Evolutionary conservation across 768 basidiomycete species (phyloP).

Genomic region (Multifurca ochricompacta): DNA sequence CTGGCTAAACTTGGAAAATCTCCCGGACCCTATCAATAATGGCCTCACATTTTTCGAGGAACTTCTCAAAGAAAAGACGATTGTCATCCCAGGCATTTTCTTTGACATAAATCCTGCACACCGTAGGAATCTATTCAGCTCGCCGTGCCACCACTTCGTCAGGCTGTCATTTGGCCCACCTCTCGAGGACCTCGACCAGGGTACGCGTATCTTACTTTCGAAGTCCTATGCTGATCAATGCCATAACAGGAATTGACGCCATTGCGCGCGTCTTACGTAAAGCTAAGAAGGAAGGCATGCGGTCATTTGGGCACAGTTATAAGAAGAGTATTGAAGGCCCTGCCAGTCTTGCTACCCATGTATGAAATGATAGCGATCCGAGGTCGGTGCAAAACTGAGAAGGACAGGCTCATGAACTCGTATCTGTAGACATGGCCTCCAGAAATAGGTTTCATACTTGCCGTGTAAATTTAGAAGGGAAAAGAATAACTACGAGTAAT

Average conservation of each 20-base stretch:
- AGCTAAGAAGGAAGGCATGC: slow-evolving; percentile 54
- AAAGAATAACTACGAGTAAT: not conserved
- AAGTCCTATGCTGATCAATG: not conserved
- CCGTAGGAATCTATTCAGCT: slow-evolving; percentile 82
- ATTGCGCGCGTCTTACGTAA: slow-evolving; percentile 72
- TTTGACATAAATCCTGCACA: slow-evolving; percentile 78
- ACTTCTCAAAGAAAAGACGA: slow-evolving; percentile 81
- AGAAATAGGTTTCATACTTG: not conserved
- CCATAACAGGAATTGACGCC: slow-evolving; percentile 65
- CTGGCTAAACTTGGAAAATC: slow-evolving; percentile 79
- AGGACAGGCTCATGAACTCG: not conserved
- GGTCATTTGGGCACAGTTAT: slow-evolving; percentile 63
- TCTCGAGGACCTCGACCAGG: slow-evolving; percentile 69
- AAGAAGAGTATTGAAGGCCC: slow-evolving; percentile 43
- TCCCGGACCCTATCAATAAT: slow-evolving; percentile 80
- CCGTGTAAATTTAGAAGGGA: not conserved
- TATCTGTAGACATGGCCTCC: not conserved
- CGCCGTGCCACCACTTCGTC: slow-evolving; percentile 86
- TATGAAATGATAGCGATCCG: not conserved
- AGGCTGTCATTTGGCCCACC: slow-evolving; percentile 84
- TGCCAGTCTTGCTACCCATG: not conserved
- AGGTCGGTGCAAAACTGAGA: not conserved
- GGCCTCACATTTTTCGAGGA: slow-evolving; percentile 96
- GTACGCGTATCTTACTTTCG: slow-evolving; percentile 28
- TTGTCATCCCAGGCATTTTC: slow-evolving; percentile 87